Evolutionary conservation across 148 eudicot genomes (phyloP).

Genomic region (Nepenthes gracilis): DNA sequence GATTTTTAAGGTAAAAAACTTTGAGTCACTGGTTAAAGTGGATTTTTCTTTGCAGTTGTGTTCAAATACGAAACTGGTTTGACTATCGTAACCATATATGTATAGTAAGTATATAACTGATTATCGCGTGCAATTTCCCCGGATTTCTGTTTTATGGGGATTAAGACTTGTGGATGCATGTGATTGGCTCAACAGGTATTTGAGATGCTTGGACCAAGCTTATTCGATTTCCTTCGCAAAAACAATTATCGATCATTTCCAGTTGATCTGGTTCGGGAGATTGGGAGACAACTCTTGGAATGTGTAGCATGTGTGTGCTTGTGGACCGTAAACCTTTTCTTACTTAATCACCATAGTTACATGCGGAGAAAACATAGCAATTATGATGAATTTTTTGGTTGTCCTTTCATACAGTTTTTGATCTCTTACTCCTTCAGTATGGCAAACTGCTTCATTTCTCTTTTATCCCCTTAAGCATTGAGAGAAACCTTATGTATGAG

Average conservation of each 20-base stretch:
- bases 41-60: constrained; percentile 91
- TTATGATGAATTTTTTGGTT: too few relatives aligned
- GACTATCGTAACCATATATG: constrained; percentile 99
- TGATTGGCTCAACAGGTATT: constrained; percentile 88
- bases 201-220: constrained; percentile 99
- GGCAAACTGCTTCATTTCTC: too few relatives aligned
- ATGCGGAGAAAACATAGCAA: neutral
- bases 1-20: constrained; percentile 10
- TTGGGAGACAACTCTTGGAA: constrained; percentile 93
- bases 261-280: constrained; percentile 97
- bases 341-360: neutral
- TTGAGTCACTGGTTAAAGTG: constrained; percentile 28
- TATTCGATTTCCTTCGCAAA: constrained; percentile 97
- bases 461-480: neutral
- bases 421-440: too few relatives aligned
- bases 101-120: constrained; percentile 76
- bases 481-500: neutral
- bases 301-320: constrained; percentile 97
- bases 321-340: constrained; percentile 19
- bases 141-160: constrained; percentile 33
- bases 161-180: constrained; percentile 57
- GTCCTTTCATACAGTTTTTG: too few relatives aligned
- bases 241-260: constrained; percentile 98
- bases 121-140: constrained; percentile 43
- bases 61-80: constrained; percentile 99